These are phyloP conservation scores for Pestalotiopsis sp. DNA, from an alignment of 2,329 filamentous ascomycete genomes.

Conservation along the genomic window DNA sequence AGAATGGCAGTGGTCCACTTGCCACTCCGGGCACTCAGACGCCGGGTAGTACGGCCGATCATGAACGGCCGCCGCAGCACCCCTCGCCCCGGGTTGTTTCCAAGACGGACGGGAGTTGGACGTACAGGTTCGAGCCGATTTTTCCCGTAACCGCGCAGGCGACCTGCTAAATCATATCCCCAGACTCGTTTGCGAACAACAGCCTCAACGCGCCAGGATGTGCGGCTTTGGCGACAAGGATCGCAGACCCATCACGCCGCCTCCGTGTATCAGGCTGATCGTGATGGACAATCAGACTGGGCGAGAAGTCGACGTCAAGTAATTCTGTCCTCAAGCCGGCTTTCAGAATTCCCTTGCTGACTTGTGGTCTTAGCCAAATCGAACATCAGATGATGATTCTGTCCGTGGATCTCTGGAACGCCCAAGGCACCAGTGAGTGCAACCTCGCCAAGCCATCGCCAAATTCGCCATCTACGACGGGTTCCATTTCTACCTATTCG, in stretches of 20 bases:
- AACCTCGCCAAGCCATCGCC: slow-evolving; percentile 67
- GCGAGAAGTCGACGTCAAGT: slow-evolving; percentile 85
- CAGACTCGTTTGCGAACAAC: slow-evolving; percentile 81
- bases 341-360: slow-evolving; percentile 13
- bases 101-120: slow-evolving; percentile 5
- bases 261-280: slow-evolving; percentile 84
- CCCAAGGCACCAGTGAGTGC: slow-evolving; percentile 65
- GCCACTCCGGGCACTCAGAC: neutral
- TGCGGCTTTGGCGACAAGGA: slow-evolving; percentile 99
- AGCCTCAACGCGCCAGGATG: slow-evolving; percentile 93
- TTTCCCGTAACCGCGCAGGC: neutral
- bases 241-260: slow-evolving; percentile 91
- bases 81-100: slow-evolving; percentile 1
- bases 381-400: slow-evolving; percentile 34
- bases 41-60: neutral
- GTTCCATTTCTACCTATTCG: slow-evolving; percentile 76
- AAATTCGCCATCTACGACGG: slow-evolving; percentile 74
- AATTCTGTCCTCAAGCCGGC: slow-evolving; percentile 35
- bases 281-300: slow-evolving; percentile 75
- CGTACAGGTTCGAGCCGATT: slow-evolving; percentile 1
- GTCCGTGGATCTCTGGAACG: slow-evolving; percentile 70
- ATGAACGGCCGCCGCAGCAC: slow-evolving; percentile 5
- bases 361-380: slow-evolving; percentile 23
- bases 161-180: neutral
- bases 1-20: neutral